Conservation (phyloP, 768 basidiomycete genomes). For the Tylopilus subfusipes region DNA sequence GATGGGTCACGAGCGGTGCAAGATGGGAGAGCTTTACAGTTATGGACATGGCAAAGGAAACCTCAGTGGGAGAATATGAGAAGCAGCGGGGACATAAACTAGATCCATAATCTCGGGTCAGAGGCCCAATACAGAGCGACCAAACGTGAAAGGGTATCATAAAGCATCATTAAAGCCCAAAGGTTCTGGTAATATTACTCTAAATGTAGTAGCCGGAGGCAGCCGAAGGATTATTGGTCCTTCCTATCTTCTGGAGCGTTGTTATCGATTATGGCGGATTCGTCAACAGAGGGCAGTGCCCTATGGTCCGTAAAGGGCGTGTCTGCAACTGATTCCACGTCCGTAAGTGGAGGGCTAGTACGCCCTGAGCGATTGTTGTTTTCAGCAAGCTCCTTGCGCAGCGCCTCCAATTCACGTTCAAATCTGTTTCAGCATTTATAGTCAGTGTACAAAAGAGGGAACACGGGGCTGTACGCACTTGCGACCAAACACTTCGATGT, state of each 20-base stretch:
- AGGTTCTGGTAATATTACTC: constrained; percentile 5
- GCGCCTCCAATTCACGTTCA: constrained; percentile 84
- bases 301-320: constrained; percentile 32
- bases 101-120: constrained; percentile 1
- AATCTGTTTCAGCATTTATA: constrained; percentile 50
- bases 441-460: constrained; percentile 1
- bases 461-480: constrained; percentile 59
- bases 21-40: constrained; percentile 50
- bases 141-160: constrained; percentile 13
- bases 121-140: constrained; percentile 7
- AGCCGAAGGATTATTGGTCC: constrained; percentile 21
- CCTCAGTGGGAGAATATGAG: not conserved
- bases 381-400: constrained; percentile 88
- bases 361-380: constrained; percentile 50
- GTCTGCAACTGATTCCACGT: constrained; percentile 37
- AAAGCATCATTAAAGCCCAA: constrained; percentile 18
- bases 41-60: constrained; percentile 4
- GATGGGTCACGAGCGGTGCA: constrained; percentile 58
- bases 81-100: not conserved
- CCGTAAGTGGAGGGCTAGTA: constrained; percentile 50
- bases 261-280: constrained; percentile 15
- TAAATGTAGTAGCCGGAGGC: not conserved
- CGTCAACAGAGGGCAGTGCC: constrained; percentile 20
- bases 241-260: constrained; percentile 24
- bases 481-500: constrained; percentile 95